These are phyloP conservation scores for Lagerstroemia speciosa DNA, from an alignment of 345 rosid genomes.

Conservation along the genomic window DNA sequence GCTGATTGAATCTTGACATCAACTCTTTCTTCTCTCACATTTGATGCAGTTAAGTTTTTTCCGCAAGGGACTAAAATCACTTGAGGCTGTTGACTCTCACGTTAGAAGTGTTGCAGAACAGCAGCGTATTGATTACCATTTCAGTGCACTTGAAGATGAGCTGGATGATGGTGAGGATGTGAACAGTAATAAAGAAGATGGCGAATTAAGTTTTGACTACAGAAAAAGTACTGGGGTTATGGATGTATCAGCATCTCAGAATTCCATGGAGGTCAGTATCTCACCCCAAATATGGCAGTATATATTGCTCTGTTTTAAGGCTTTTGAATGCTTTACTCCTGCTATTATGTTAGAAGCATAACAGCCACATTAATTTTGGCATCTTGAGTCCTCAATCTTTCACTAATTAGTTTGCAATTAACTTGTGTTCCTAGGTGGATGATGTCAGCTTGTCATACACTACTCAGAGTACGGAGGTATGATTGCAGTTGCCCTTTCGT, in stretches of 20 bases:
- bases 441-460: slow-evolving; percentile 45
- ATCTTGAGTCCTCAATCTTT: neutral
- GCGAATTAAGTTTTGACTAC: slow-evolving; percentile 81
- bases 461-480: slow-evolving; percentile 46
- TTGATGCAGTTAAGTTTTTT: slow-evolving; percentile 69
- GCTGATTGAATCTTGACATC: slow-evolving; percentile 5
- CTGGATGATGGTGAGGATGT: slow-evolving; percentile 31
- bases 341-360: neutral
- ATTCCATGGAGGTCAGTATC: slow-evolving; percentile 59
- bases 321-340: neutral
- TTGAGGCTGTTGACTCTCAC: slow-evolving; percentile 64
- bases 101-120: slow-evolving; percentile 57
- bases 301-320: neutral
- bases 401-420: neutral
- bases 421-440: slow-evolving; percentile 37
- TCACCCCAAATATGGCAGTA: neutral
- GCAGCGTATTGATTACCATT: slow-evolving; percentile 82
- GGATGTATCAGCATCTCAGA: slow-evolving; percentile 44
- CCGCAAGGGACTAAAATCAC: slow-evolving; percentile 67
- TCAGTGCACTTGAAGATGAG: slow-evolving; percentile 57
- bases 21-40: neutral
- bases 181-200: slow-evolving; percentile 34
- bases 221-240: slow-evolving; percentile 38
- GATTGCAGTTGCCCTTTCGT: neutral
- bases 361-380: neutral